Conservation (phyloP, 2,329 filamentous ascomycete genomes). For the Knoxdaviesia capensis region DNA sequence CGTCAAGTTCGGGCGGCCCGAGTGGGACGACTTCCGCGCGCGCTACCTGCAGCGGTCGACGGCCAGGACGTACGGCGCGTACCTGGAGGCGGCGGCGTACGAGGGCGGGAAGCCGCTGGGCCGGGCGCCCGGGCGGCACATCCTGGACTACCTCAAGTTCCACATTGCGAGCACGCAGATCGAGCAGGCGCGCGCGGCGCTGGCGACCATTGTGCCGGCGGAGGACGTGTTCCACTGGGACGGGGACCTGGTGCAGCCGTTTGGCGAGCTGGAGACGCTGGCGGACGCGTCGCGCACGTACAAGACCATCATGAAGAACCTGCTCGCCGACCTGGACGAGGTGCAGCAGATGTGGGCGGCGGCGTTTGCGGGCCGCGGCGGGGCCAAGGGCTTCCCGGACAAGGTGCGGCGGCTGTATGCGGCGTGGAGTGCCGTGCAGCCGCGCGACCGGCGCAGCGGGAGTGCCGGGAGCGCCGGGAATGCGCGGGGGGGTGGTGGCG, state of each 20-base stretch:
- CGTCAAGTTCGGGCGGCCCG: conserved; percentile 21
- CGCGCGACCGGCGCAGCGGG: no score
- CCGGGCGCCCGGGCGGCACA: conserved; percentile 16
- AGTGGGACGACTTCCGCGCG: conserved; percentile 19
- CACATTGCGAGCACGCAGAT: conserved; percentile 23
- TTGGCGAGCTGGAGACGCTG: conserved; percentile 14
- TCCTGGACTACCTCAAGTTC: conserved; percentile 44
- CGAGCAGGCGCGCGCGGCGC: conserved; percentile 13
- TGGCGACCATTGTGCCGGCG: conserved; percentile 9
- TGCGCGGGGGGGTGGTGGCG: no score
- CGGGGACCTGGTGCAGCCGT: conserved; percentile 14
- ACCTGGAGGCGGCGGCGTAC: conserved; percentile 21
- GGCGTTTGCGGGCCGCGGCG: not conserved
- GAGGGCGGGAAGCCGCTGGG: conserved; percentile 14
- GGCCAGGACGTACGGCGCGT: conserved; percentile 1
- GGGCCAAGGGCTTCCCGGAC: not conserved
- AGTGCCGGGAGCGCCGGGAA: no score
- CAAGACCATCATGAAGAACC: conserved; percentile 11
- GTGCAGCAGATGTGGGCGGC: conserved; percentile 17
- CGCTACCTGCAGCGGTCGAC: conserved; percentile 5
- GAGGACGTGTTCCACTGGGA: conserved; percentile 14
- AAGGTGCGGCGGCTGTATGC: not conserved
- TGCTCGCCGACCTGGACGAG: conserved; percentile 14
- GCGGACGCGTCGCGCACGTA: conserved; percentile 10
- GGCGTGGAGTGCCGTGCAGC: no score